Conservation (phyloP, 768 basidiomycete species). For the Holtermannia corniformis region DNA sequence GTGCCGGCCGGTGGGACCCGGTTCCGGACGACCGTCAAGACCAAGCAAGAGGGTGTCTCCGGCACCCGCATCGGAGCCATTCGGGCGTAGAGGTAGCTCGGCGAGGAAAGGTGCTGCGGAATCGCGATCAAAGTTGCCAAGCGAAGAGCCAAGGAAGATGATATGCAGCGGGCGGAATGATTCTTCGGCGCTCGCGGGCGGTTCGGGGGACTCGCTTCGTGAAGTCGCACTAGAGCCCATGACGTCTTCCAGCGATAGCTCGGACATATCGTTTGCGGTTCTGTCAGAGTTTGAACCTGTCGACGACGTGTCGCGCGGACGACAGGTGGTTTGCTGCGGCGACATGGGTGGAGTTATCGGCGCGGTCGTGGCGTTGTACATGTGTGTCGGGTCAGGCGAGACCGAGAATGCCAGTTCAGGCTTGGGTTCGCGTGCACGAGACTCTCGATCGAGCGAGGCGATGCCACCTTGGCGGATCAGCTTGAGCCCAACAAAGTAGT, state of each 20-base stretch:
- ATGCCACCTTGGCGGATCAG: conserved; percentile 63
- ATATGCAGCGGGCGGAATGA: conserved; percentile 56
- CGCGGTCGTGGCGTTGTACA: background rate
- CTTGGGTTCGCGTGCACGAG: background rate
- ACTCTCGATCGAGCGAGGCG: conserved; percentile 5
- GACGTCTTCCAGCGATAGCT: conserved; percentile 2
- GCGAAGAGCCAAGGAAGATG: conserved; percentile 80
- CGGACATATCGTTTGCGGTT: conserved; percentile 1
- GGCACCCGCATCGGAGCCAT: conserved; percentile 23
- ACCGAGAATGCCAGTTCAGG: background rate
- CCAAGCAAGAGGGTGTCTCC: conserved; percentile 78
- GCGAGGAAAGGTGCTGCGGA: conserved; percentile 65
- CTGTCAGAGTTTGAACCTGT: no score
- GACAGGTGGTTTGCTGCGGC: background rate
- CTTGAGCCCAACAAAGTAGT: conserved; percentile 78
- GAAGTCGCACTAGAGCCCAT: background rate
- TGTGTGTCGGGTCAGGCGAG: conserved; percentile 13
- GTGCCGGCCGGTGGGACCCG: conserved; percentile 48
- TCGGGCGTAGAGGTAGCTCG: conserved; percentile 63
- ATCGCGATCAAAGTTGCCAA: conserved; percentile 76
- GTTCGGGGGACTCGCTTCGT: background rate
- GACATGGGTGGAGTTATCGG: background rate
- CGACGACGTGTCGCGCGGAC: background rate
- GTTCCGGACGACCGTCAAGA: conserved; percentile 61
- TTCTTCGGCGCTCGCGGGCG: background rate